Evolutionary conservation across 2,329 filamentous ascomycete genomes (phyloP).

Genomic region (Trichoderma sp.): DNA sequence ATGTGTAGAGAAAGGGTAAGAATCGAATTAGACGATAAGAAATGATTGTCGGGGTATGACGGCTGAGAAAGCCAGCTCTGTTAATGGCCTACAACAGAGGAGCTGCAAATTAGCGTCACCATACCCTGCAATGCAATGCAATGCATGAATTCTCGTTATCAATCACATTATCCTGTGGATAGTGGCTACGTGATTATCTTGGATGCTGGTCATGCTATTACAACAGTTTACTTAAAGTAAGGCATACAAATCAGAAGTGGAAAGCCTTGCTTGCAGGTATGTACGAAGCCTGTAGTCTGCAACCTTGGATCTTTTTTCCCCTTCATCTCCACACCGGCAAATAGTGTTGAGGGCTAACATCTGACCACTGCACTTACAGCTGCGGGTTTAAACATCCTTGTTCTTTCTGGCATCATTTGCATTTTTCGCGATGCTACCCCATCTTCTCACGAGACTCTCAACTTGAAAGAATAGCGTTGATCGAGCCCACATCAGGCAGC

Average conservation of each 20-base stretch:
- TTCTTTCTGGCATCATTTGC: not conserved
- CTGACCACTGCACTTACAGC: constrained; percentile 9
- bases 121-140: constrained; percentile 13
- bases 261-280: not conserved
- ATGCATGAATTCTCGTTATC: not conserved
- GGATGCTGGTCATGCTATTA: not conserved
- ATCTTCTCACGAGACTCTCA: constrained; percentile 11
- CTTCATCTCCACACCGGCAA: not conserved
- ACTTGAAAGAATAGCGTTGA: constrained; percentile 10
- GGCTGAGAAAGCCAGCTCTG: not conserved
- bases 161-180: not conserved
- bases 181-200: not conserved
- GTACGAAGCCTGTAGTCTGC: not conserved
- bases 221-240: not conserved
- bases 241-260: not conserved
- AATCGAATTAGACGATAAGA: not conserved
- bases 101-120: not conserved
- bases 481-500: constrained; percentile 1
- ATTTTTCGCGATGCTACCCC: constrained; percentile 15
- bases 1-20: not conserved
- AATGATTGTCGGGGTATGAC: not conserved
- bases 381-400: constrained; percentile 12
- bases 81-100: not conserved
- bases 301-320: not conserved
- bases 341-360: not conserved